A percentile compares a stretch with the other conserved stretches of the same genome.
These are phyloP conservation scores for Candida ovalis DNA, from an alignment of 805 yeast species.

Conservation along the genomic window DNA sequence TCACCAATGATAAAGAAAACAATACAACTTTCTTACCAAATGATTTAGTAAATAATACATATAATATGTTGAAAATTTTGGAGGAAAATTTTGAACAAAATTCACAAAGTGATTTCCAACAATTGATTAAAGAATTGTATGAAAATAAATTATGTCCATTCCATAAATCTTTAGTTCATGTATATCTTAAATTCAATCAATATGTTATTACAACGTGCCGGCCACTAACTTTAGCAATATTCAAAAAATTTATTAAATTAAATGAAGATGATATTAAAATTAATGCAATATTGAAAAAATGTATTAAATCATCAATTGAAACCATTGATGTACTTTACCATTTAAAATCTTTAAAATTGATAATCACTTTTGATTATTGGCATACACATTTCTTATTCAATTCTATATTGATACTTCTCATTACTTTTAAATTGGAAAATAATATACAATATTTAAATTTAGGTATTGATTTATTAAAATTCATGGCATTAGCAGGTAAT, in stretches of 20 bases:
- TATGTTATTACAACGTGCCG: slow-evolving; percentile 34
- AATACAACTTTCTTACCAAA: slow-evolving; percentile 17
- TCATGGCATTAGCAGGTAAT: slow-evolving; percentile 27
- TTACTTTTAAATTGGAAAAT: slow-evolving; percentile 16
- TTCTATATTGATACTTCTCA: slow-evolving; percentile 29
- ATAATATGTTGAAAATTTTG: slow-evolving; percentile 13
- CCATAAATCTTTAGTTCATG: slow-evolving; percentile 28
- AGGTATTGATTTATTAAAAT: slow-evolving; percentile 26
- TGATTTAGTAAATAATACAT: slow-evolving; percentile 20
- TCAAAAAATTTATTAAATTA: slow-evolving; percentile 27
- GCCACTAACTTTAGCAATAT: slow-evolving; percentile 33
- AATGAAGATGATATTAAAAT: slow-evolving; percentile 19
- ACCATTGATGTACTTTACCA: slow-evolving; percentile 29
- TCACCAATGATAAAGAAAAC: slow-evolving; percentile 17
- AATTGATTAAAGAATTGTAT: slow-evolving; percentile 17
- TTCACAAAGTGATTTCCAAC: slow-evolving; percentile 18
- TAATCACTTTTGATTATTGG: slow-evolving; percentile 38
- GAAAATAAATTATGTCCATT: slow-evolving; percentile 13
- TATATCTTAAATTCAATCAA: slow-evolving; percentile 34
- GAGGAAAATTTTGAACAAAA: slow-evolving; percentile 24
- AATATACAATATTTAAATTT: slow-evolving; percentile 8
- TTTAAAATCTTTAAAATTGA: slow-evolving; percentile 26
- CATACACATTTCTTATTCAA: slow-evolving; percentile 37
- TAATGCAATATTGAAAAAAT: slow-evolving; percentile 25
- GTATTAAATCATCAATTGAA: slow-evolving; percentile 31